Percentiles rank a stretch among this genome's conserved stretches.
phyloP scores from a whole-genome alignment of 2,329 filamentous ascomycete species.

The Fusarium metavorans region DNA sequence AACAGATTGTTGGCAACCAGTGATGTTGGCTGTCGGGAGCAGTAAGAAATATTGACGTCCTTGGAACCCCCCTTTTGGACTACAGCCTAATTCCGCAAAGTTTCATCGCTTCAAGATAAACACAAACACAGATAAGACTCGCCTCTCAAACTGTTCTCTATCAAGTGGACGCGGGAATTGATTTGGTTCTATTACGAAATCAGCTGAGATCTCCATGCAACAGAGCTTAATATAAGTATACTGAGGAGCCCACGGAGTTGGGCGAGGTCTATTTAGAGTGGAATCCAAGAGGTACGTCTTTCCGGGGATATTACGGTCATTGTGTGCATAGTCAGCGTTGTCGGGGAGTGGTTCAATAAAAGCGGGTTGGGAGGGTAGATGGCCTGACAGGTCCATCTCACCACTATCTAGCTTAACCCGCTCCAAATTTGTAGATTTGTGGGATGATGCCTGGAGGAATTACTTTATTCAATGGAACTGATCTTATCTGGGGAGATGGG shows the following conservation, averaged over 20 bases:
- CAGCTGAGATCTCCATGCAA: no score
- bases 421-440: not conserved
- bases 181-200: no score
- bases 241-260: not conserved
- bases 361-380: not conserved
- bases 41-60: no score
- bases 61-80: no score
- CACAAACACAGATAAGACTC: no score
- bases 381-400: not conserved
- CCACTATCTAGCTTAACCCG: not conserved
- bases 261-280: not conserved
- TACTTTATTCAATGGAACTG: not conserved
- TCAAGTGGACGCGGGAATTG: no score
- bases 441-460: not conserved
- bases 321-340: not conserved
- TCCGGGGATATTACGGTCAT: not conserved
- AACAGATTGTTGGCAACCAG: no score
- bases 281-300: not conserved
- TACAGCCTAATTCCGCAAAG: no score
- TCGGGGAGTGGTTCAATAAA: not conserved
- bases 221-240: not conserved
- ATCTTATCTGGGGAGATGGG: not conserved
- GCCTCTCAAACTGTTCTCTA: no score
- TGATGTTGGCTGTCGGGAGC: no score
- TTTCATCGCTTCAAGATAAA: no score